A percentile compares a stretch with the other conserved stretches of the same genome.
These are phyloP conservation scores for Clonostachys byssicola DNA, from an alignment of 2,329 filamentous ascomycete species.

Conservation along the genomic window DNA sequence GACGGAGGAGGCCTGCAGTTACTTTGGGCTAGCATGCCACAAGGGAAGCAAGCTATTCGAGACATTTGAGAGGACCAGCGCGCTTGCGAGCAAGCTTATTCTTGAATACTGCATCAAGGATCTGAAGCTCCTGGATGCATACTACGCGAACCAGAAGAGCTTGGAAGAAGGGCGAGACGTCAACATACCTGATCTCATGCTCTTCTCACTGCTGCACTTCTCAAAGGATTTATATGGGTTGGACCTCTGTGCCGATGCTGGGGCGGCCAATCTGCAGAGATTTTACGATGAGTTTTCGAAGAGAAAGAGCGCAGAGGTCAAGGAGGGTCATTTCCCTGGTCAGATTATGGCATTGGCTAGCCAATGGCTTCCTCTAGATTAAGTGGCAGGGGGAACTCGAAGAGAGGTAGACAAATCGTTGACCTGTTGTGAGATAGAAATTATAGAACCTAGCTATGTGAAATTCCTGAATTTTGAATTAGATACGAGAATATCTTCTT, in stretches of 20 bases:
- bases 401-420: no score
- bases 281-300: no score
- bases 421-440: no score
- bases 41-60: neutral
- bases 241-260: neutral
- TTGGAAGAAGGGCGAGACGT: neutral
- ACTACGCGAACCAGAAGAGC: neutral
- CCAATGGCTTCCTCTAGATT: no score
- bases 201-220: conserved; percentile 1
- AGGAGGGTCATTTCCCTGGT: no score
- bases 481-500: no score
- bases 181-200: neutral
- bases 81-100: neutral
- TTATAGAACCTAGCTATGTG: no score
- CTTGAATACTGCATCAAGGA: neutral
- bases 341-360: no score
- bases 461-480: no score
- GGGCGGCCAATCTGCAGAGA: conserved; percentile 11
- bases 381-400: no score
- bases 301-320: no score
- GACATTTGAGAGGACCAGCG: neutral
- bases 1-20: neutral
- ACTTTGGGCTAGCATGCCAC: neutral
- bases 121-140: neutral
- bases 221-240: neutral